Conservation (phyloP, 1,284 basidiomycete genomes). For the Pascua guehoae region DNA sequence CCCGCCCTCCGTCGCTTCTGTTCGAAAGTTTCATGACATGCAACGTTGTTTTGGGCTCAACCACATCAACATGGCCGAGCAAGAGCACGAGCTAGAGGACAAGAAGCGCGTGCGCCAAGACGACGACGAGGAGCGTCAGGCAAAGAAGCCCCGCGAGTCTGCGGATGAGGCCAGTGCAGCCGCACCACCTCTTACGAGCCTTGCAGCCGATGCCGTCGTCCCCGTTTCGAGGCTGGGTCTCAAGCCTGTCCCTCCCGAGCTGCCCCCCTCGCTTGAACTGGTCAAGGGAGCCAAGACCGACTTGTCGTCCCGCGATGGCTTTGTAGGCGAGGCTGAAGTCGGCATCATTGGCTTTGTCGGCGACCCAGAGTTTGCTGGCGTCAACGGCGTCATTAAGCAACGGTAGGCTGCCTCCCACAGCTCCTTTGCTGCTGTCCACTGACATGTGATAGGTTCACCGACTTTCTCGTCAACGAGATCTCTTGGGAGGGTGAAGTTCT, state of each 20-base stretch:
- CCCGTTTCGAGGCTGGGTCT: constrained; percentile 39
- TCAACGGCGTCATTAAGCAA: constrained; percentile 92
- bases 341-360: constrained; percentile 87
- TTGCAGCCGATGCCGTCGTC: constrained; percentile 12
- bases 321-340: constrained; percentile 73
- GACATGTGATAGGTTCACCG: constrained; percentile 69
- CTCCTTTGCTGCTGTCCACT: background rate
- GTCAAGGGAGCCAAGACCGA: constrained; percentile 34
- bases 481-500: constrained; percentile 72
- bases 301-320: constrained; percentile 25
- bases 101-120: constrained; percentile 4
- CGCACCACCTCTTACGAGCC: background rate
- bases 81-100: background rate
- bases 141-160: constrained; percentile 1
- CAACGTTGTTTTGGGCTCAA: no score
- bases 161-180: no score
- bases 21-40: no score
- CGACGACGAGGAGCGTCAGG: background rate
- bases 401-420: constrained; percentile 55
- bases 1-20: no score
- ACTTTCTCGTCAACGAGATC: constrained; percentile 89
- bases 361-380: constrained; percentile 60
- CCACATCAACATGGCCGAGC: no score
- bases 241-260: constrained; percentile 28
- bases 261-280: constrained; percentile 38